Evolutionary conservation across 108 stramenopile genomes (phyloP), one percentile per base, ranked within the genome.

Genomic region (Poteriospumella lacustris): DNA sequence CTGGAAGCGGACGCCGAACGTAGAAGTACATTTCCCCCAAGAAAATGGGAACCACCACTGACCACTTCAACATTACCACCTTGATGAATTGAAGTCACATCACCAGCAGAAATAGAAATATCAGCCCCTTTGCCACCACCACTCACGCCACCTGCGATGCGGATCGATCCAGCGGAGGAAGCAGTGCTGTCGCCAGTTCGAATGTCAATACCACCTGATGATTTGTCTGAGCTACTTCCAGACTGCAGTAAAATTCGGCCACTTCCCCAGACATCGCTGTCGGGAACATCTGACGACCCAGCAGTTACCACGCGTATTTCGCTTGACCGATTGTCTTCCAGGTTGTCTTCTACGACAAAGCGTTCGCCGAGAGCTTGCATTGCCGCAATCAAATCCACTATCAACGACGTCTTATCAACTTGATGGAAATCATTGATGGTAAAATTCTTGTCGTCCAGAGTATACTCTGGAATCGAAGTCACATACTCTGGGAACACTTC

Each of bases 401-500:
- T 79, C 0, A 87, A 52, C 2, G 47, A 28, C 0, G 78, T 52
- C 69, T 87, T 86, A 64, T 86, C 85, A 58, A 87, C 83, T 70
- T 83, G 85, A 33, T 78, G 79, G 78, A 85, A 90, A 73, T 89
- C 58, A 39, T 78, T 58, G 36, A 88, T 78, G 1, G 76, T 76
- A 69, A 89, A 84, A 24, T 75, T 77, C 60, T 87, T 84, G 64
- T 90, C 89, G 2, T 72, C 78, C 1, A 91, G 59, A 26, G 77
- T 44, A 44, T 85, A 89, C 24, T 86, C 79, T 19, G 85, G 58
- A 0, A 90, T 76, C 43, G 89, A 75, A 33, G 83, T 73, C 38
- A 91, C 85, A 77, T 92, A 87, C 80, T 92, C 91, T 28, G 91
- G 91, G 59, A 92, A 92, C 0, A 91, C 72, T 42, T 89, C 79